A percentile compares a stretch with the other conserved stretches of the same genome.
Conservation (phyloP, 257 asterid species). For the Leptodermis oblonga region DNA sequence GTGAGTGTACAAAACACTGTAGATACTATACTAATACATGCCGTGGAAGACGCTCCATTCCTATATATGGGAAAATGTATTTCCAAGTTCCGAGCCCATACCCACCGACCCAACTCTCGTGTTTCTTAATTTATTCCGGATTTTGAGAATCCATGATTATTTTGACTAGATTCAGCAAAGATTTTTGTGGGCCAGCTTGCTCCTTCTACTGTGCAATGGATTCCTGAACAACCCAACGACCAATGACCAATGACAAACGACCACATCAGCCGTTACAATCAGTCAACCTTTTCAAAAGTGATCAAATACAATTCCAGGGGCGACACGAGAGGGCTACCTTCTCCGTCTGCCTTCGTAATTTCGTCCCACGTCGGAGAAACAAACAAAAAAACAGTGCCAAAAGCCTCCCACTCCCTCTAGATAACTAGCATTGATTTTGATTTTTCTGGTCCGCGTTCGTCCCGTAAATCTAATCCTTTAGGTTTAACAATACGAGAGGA, state of each 20-base stretch:
- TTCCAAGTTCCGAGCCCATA: too few relatives aligned
- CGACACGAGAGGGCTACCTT: too few relatives aligned
- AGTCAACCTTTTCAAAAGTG: neutral
- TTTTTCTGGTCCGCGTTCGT: neutral
- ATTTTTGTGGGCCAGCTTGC: neutral
- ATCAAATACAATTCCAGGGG: too few relatives aligned
- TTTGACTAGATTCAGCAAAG: constrained; percentile 1
- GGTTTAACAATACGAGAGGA: constrained; percentile 17
- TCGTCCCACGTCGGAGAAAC: constrained; percentile 7
- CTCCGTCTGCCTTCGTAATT: too few relatives aligned
- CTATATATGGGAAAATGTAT: too few relatives aligned
- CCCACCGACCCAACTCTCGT: neutral
- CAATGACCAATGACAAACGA: neutral
- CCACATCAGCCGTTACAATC: neutral
- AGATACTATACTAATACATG: too few relatives aligned
- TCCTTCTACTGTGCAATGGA: neutral
- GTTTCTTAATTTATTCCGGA: neutral
- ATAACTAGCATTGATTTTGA: neutral
- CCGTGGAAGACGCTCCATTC: too few relatives aligned
- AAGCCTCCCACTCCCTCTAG: neutral
- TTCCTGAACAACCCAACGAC: neutral
- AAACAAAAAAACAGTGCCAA: constrained; percentile 8
- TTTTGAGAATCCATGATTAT: too few relatives aligned
- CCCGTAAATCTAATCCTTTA: neutral
- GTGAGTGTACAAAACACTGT: too few relatives aligned